These are phyloP conservation scores for Boletus bicolor DNA, from an alignment of 768 basidiomycete genomes.

Conservation along the genomic window DNA sequence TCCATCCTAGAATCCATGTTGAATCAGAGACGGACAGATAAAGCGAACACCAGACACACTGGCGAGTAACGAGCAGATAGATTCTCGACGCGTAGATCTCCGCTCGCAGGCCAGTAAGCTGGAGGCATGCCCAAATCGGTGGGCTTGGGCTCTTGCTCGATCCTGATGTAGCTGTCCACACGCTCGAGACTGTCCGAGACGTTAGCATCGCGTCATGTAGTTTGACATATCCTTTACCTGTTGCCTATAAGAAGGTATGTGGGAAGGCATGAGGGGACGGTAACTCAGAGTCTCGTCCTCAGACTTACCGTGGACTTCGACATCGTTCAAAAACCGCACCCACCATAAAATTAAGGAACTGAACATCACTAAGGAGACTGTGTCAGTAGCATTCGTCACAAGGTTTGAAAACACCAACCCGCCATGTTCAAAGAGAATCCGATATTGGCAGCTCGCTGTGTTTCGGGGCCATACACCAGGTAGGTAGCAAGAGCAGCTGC, in stretches of 20 bases:
- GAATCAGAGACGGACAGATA: no score
- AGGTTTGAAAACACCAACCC: slow-evolving; percentile 20
- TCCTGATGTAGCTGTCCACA: background rate
- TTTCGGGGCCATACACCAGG: slow-evolving; percentile 4
- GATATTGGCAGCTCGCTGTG: slow-evolving; percentile 21
- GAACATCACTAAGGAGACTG: slow-evolving; percentile 43
- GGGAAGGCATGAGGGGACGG: background rate
- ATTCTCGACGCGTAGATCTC: slow-evolving; percentile 1
- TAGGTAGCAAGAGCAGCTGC: background rate
- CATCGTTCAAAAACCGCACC: slow-evolving; percentile 43
- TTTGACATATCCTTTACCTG: background rate
- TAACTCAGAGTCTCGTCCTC: background rate
- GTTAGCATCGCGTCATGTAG: background rate
- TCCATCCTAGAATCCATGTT: background rate
- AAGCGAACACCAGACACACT: background rate
- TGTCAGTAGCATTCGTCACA: background rate
- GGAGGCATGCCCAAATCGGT: background rate
- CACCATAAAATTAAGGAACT: slow-evolving; percentile 52
- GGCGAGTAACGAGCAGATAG: slow-evolving; percentile 5
- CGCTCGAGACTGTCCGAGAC: background rate
- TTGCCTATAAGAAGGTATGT: background rate
- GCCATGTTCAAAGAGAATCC: slow-evolving; percentile 43
- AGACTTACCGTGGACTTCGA: slow-evolving; percentile 42
- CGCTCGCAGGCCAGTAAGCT: background rate
- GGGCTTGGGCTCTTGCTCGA: background rate